Evolutionary conservation across 2,329 filamentous ascomycete genomes (phyloP).

Genomic region (Cladosporium austrohemisphaericum): DNA sequence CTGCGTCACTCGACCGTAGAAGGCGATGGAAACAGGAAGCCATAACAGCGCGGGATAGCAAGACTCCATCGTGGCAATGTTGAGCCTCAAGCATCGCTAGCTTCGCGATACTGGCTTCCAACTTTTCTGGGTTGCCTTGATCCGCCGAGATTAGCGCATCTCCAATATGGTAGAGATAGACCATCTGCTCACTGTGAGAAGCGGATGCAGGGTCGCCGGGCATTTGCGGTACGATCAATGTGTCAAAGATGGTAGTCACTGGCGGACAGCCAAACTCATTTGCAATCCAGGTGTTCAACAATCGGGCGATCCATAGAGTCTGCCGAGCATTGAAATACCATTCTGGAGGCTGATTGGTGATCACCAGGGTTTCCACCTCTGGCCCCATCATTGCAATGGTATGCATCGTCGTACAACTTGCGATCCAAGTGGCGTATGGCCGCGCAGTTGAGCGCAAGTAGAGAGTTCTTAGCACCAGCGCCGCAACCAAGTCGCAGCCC

Average conservation of each 20-base stretch:
- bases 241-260: background rate
- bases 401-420: slow-evolving; percentile 4
- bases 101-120: background rate
- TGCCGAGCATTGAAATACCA: background rate
- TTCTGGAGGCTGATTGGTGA: background rate
- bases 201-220: background rate
- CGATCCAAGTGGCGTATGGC: background rate
- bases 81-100: background rate
- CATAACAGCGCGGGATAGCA: background rate
- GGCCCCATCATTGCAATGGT: background rate
- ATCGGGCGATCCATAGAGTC: slow-evolving; percentile 4
- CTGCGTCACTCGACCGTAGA: background rate
- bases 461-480: background rate
- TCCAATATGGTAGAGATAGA: background rate
- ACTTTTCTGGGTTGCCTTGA: background rate
- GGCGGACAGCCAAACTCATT: background rate
- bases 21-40: background rate
- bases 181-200: background rate
- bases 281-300: slow-evolving; percentile 2
- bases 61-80: background rate
- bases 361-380: background rate
- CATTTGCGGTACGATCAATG: background rate
- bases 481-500: background rate
- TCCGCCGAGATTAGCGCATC: background rate
- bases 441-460: slow-evolving; percentile 1